Conservation (phyloP, 2,329 filamentous ascomycete species). For the Beauveria asiatica region DNA sequence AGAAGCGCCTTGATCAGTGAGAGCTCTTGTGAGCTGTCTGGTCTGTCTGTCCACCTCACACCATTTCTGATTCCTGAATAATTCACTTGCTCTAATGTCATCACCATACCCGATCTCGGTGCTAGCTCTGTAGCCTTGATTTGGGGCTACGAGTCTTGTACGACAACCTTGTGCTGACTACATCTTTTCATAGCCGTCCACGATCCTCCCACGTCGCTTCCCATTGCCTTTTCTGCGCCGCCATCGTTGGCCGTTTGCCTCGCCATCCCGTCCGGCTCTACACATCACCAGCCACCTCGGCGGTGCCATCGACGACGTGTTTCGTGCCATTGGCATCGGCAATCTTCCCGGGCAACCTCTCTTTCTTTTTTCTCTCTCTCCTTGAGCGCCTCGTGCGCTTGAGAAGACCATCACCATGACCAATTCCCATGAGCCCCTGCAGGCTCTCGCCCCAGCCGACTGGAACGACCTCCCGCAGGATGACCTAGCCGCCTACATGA, state of each 20-base stretch:
- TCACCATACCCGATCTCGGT: neutral
- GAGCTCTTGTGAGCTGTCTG: neutral
- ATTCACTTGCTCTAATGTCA: neutral
- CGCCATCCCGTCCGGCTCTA: neutral
- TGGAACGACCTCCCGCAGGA: constrained; percentile 40
- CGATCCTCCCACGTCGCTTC: neutral
- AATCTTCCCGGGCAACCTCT: neutral
- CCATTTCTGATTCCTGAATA: neutral
- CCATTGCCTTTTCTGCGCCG: neutral
- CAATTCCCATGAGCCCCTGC: constrained; percentile 49
- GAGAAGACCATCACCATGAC: constrained; percentile 33
- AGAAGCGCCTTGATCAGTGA: neutral
- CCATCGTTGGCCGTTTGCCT: neutral
- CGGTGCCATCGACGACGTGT: constrained; percentile 56
- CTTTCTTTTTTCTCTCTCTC: too few relatives aligned
- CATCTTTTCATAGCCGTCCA: neutral
- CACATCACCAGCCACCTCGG: constrained; percentile 44
- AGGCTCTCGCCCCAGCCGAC: constrained; percentile 45
- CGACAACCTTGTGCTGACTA: neutral
- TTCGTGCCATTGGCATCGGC: constrained; percentile 50
- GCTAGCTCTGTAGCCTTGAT: neutral
- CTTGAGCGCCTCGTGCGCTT: neutral
- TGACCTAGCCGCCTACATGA: constrained; percentile 44
- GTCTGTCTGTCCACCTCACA: neutral
- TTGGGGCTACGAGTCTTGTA: neutral